A percentile compares a stretch with the other conserved stretches of the same genome.
Evolutionary conservation across 2,329 filamentous ascomycete genomes (phyloP).

Genomic region (Penicillium brasilianum): DNA sequence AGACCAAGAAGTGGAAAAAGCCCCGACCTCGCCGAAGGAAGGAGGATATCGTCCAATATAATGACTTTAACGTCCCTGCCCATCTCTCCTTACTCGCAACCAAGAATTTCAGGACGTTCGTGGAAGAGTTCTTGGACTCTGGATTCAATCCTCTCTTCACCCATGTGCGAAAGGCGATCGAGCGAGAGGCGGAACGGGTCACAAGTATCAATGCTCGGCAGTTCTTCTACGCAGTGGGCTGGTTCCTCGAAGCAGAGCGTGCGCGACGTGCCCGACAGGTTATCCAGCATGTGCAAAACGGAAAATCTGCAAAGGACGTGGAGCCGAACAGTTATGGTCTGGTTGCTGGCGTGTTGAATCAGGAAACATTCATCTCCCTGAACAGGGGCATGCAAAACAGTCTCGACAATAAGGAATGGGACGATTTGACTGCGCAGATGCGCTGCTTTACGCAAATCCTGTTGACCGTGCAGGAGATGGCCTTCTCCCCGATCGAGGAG

Average conservation of each 20-base stretch:
- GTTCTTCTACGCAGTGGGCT: constrained; percentile 89
- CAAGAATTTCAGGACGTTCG: constrained; percentile 78
- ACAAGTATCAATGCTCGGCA: constrained; percentile 78
- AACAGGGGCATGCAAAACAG: constrained; percentile 81
- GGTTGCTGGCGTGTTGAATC: constrained; percentile 86
- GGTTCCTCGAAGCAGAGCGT: constrained; percentile 89
- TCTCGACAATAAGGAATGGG: constrained; percentile 84
- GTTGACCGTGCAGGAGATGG: constrained; percentile 91
- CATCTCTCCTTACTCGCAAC: constrained; percentile 74
- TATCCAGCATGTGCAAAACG: constrained; percentile 55
- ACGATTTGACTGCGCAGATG: constrained; percentile 84
- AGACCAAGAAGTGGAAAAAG: constrained; percentile 86
- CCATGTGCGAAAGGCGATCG: constrained; percentile 85
- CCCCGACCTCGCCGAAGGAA: constrained; percentile 68
- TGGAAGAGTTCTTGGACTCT: constrained; percentile 91
- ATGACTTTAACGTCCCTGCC: constrained; percentile 77
- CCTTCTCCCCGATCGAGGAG: constrained; percentile 80
- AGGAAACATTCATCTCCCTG: constrained; percentile 90
- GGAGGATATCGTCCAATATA: constrained; percentile 62
- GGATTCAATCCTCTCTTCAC: constrained; percentile 91
- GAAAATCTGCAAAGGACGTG: constrained; percentile 58
- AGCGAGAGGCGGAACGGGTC: constrained; percentile 83
- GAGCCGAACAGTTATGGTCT: constrained; percentile 79
- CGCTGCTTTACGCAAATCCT: constrained; percentile 94
- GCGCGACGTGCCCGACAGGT: constrained; percentile 68